Evolutionary conservation across 352 stramenopile species (phyloP).

Genomic region (Peronospora belbahrii): DNA sequence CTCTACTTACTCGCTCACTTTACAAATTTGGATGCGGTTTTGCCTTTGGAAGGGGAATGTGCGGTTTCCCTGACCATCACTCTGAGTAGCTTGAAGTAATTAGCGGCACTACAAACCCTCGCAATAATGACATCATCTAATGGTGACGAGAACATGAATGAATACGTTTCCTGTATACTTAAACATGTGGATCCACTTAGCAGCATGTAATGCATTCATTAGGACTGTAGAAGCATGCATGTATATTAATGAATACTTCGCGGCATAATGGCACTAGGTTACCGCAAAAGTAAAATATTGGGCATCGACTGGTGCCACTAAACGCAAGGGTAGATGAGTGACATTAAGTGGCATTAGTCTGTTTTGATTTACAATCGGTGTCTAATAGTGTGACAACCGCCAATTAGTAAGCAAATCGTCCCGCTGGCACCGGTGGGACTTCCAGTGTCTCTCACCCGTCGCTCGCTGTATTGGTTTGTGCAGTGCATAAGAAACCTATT

Average conservation of each 20-base stretch:
- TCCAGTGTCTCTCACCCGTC: conserved; percentile 13
- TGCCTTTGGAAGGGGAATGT: conserved; percentile 7
- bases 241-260: too few relatives aligned
- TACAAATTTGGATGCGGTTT: conserved; percentile 25
- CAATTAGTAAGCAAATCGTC: neutral
- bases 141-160: too few relatives aligned
- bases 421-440: neutral
- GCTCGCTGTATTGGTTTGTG: neutral
- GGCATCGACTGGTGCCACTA: neutral
- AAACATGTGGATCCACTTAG: too few relatives aligned
- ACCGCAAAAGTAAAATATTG: neutral
- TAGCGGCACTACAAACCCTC: conserved; percentile 4
- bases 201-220: neutral
- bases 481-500: conserved; percentile 6
- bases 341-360: neutral
- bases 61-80: conserved; percentile 12
- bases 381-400: neutral
- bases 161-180: too few relatives aligned
- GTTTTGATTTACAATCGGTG: neutral
- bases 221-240: neutral
- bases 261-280: too few relatives aligned
- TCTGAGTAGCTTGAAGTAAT: conserved; percentile 8
- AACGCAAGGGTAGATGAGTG: neutral
- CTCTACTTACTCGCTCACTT: neutral
- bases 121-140: conserved; percentile 4